Percentiles rank a stretch among this genome's conserved stretches.
Evolutionary conservation across 805 yeast species (phyloP).

Genomic region (Saccharomyces paradoxus): DNA sequence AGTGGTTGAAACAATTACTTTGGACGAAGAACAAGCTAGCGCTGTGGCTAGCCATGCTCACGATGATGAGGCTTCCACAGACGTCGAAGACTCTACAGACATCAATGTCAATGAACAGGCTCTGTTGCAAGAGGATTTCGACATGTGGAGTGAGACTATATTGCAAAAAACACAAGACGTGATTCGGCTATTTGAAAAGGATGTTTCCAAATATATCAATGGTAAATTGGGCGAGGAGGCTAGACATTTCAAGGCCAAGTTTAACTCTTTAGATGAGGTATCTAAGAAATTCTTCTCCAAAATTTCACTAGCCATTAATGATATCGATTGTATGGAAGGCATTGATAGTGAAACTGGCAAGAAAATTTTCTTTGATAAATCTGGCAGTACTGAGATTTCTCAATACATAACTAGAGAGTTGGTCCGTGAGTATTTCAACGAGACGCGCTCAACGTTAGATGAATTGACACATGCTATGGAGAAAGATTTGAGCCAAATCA

Average conservation of each 20-base stretch:
- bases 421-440: constrained; percentile 37
- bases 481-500: constrained; percentile 23
- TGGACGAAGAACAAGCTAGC: constrained; percentile 4
- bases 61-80: constrained; percentile 5
- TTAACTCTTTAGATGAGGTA: constrained; percentile 28
- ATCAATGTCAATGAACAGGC: constrained; percentile 17
- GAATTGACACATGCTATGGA: constrained; percentile 29
- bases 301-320: constrained; percentile 30
- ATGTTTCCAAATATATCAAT: constrained; percentile 28
- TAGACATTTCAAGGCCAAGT: constrained; percentile 28
- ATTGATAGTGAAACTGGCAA: constrained; percentile 28
- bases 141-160: constrained; percentile 32
- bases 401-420: constrained; percentile 40
- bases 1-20: constrained; percentile 13
- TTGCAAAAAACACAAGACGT: constrained; percentile 35
- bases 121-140: constrained; percentile 30
- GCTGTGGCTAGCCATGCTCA: constrained; percentile 4
- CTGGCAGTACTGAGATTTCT: constrained; percentile 30
- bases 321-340: constrained; percentile 32
- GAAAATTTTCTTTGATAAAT: constrained; percentile 28
- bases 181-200: constrained; percentile 32
- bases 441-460: constrained; percentile 27
- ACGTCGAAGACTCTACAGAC: constrained; percentile 2
- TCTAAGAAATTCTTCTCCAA: constrained; percentile 22
- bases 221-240: constrained; percentile 22